phyloP scores from a whole-genome alignment of 2,329 filamentous ascomycete species.

The Pseudogymnoascus sp. region DNA sequence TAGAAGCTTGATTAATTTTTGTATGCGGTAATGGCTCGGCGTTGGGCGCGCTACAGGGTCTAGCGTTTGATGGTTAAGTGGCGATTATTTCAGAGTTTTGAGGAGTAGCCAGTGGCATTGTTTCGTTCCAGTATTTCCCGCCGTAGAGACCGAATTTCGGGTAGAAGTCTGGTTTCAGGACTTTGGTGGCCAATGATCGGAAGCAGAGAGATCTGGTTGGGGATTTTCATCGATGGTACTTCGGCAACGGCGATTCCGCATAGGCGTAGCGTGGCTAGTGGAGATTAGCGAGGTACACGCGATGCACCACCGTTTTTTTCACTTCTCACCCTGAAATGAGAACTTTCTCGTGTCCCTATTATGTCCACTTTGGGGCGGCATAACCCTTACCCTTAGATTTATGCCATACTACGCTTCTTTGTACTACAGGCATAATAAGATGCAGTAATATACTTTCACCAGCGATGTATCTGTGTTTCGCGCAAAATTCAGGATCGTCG shows the following conservation, averaged over 20 bases:
- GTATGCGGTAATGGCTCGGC: slow-evolving; percentile 3
- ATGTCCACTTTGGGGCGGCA: not conserved
- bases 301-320: not conserved
- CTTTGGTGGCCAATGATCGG: not conserved
- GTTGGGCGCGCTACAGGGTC: not conserved
- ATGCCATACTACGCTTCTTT: not conserved
- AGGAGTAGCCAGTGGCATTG: not conserved
- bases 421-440: not conserved
- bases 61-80: not conserved
- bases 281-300: not conserved
- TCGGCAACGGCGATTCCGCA: not conserved
- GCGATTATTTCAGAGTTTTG: not conserved
- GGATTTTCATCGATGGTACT: not conserved
- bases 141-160: not conserved
- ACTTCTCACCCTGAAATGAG: not conserved
- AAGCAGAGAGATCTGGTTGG: not conserved
- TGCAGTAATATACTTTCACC: not conserved
- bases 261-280: not conserved
- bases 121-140: not conserved
- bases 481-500: not conserved
- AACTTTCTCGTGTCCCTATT: not conserved
- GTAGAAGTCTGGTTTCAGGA: not conserved
- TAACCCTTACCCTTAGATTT: slow-evolving; percentile 5
- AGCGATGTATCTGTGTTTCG: not conserved
- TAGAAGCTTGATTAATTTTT: not conserved